Base-by-base conservation (phyloP, 2,329 filamentous ascomycete genomes). In the Penicillium sp. region DNA sequence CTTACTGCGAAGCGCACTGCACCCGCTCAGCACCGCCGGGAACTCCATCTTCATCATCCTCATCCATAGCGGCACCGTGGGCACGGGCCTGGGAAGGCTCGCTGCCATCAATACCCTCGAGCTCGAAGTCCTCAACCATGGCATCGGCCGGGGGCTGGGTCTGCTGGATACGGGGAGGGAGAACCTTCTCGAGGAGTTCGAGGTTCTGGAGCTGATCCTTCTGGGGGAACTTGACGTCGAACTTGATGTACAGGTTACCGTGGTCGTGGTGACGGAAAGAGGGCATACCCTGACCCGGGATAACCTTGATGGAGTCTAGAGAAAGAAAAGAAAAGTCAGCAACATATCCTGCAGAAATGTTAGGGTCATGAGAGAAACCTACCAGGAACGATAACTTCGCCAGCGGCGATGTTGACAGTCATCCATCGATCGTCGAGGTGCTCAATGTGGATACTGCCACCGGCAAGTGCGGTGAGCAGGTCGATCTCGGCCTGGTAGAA, bases 391-490 rank as follows among this genome's bases (percentile, higher is more conserved):
- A 99, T 96, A 62, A 95, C 92, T 80, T 99, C 95, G 74, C 95
- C 96, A 16, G 95, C 92, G 57, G 91, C 83, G 66, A 99, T 96
- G 57, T 95, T 92, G 53, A 99, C 89, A 56, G 89, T 93, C 76
- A 99, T 82, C 95, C 95, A 99, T 75, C 95, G 87, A 46, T 99
- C 95, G 74, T 99, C 95, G 47, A 99, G 88, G 76, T 99, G 95
- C 83, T 99, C 95, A 67, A 99, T 87, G 77, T 88, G 92, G 71
- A 99, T 88, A 54, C 87, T 89, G 62, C 95, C 95, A 71, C 96
- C 95, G 60, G 91, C 95, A 67, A 99, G 83, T 33, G 95, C 95
- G 37, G 93, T 99, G 60, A 98, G 87, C 45, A 99, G 88, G 71
- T 99, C 95, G 64, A 99, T 96, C 64, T 98, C 92, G 67, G 91